These are phyloP conservation scores for Endocalyx cinctus DNA, from an alignment of 2,329 filamentous ascomycete genomes.

Conservation along the genomic window DNA sequence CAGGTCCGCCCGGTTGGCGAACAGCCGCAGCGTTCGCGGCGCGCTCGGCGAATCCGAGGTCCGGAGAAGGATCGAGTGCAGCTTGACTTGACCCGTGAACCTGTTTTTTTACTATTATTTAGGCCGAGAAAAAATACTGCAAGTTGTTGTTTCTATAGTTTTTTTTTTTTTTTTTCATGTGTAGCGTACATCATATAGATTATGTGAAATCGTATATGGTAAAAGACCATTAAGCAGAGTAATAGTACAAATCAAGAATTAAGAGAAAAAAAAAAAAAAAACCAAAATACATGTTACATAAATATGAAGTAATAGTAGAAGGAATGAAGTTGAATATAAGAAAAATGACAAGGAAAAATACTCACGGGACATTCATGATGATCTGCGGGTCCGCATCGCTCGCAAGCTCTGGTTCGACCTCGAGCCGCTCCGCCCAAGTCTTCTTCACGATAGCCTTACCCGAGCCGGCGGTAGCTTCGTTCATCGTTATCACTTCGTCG, in stretches of 20 bases:
- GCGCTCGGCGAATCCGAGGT: slow-evolving; percentile 66
- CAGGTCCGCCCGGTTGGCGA: slow-evolving; percentile 79
- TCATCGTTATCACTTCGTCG: slow-evolving; percentile 76
- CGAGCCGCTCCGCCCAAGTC: slow-evolving; percentile 79
- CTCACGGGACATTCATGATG: slow-evolving; percentile 85
- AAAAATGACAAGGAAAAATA: slow-evolving; percentile 15
- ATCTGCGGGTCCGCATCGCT: slow-evolving; percentile 91
- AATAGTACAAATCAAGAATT: no score
- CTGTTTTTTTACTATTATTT: slow-evolving; percentile 42
- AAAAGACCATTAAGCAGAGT: no score
- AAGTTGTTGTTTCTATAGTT: not conserved
- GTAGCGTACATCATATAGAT: not conserved
- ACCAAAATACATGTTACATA: no score
- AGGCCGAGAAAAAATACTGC: not conserved
- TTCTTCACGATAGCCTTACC: slow-evolving; percentile 80
- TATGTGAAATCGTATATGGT: no score
- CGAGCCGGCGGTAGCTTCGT: slow-evolving; percentile 65
- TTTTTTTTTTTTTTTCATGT: not conserved
- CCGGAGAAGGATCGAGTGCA: slow-evolving; percentile 84
- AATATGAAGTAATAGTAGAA: not conserved
- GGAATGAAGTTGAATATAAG: not conserved
- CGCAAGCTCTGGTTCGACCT: slow-evolving; percentile 66
- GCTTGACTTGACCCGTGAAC: slow-evolving; percentile 89
- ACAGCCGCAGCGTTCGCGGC: slow-evolving; percentile 80
- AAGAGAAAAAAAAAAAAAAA: slow-evolving; percentile 1